Percentiles rank a stretch among this genome's conserved stretches.
Conservation (phyloP, 2,329 filamentous ascomycete genomes). For the Claviceps africana region DNA sequence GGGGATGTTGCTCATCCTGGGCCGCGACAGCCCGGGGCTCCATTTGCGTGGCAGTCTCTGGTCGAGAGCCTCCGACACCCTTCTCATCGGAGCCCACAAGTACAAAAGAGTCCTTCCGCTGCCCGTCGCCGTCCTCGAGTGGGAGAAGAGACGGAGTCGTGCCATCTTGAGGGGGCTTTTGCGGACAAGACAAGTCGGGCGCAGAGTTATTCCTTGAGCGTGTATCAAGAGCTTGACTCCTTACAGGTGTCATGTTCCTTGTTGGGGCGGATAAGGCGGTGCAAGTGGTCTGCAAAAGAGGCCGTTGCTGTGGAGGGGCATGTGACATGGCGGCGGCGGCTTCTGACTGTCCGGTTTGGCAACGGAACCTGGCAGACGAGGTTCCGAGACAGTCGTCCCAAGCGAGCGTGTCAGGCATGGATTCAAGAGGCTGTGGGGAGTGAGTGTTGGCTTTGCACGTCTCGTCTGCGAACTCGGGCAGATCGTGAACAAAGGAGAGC, state of each 20-base stretch:
- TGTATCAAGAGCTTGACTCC: slow-evolving; percentile 40
- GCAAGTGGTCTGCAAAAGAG: slow-evolving; percentile 38
- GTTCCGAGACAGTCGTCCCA: slow-evolving; percentile 30
- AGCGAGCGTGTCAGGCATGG: slow-evolving; percentile 41
- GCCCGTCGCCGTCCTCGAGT: slow-evolving; percentile 8
- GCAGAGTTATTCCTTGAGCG: slow-evolving; percentile 15
- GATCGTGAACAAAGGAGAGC: slow-evolving; percentile 22
- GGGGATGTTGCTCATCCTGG: slow-evolving; percentile 13
- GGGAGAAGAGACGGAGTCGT: background rate
- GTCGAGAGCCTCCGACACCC: slow-evolving; percentile 6
- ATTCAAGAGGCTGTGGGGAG: slow-evolving; percentile 20
- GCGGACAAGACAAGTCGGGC: slow-evolving; percentile 18
- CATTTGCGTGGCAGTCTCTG: slow-evolving; percentile 13
- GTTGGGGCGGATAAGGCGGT: slow-evolving; percentile 35
- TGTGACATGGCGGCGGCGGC: slow-evolving; percentile 24
- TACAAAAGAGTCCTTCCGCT: slow-evolving; percentile 14
- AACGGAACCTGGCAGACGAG: slow-evolving; percentile 19
- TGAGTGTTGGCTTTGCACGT: slow-evolving; percentile 13
- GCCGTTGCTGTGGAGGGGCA: slow-evolving; percentile 35
- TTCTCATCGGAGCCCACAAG: slow-evolving; percentile 9
- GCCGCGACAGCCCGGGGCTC: slow-evolving; percentile 13
- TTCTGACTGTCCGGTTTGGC: slow-evolving; percentile 1
- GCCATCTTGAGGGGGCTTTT: slow-evolving; percentile 16
- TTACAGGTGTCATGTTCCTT: slow-evolving; percentile 40
- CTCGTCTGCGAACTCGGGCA: slow-evolving; percentile 14